Base-by-base conservation (phyloP, 2,329 filamentous ascomycete genomes). In the Sordariomycetes sp. region DNA sequence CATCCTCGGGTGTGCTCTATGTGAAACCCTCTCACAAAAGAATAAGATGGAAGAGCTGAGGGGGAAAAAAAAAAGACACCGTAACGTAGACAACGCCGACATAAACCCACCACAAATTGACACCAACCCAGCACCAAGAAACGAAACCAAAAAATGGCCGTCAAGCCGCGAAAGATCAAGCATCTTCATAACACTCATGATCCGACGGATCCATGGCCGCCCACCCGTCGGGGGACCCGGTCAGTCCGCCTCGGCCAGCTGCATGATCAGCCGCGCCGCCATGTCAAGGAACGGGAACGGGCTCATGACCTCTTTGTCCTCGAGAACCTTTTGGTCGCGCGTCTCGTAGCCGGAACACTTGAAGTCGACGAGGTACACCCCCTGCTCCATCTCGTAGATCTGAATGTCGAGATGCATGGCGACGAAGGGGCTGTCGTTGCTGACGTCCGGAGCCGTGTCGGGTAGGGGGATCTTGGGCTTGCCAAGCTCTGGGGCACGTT, bases 281-380 rank as follows among this genome's bases (percentile, higher is more conserved):
- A 96, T 87, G 72, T 97, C 92, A 66, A 97, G 77, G 73, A 96
- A 97, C 3, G 94, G 92, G 70, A 96, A 97, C 32, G 94, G 90
- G 68, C 89, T 95, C 52, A 90, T 92, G 61, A 96, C 90, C 66
- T 95, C 88, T 78, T 97, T 97, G 73, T 96, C 90, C 65, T 94
- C 90, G 55, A 90, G 74, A 55, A 86, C 74, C 62, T 86, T 82
- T 54, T 92, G 86, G 57, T 94, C 77, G 13, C 76, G 66, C 53
- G 80, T 89, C 73, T 99, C 94, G 72, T 99, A 99, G 22, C 94
- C 94, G 15, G 94, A 91, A 69, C 92, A 97, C 69, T 96, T 97
- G 77, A 99, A 99, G 69, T 99, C 94, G 54, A 99, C 94, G 61
- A 99, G 85, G 70, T 92, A 97, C 62, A 94, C 92, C 57, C 89